Percentiles rank a stretch among this genome's conserved stretches.
phyloP scores from a whole-genome alignment of 352 stramenopile genomes.

The Phytophthora megakarya region DNA sequence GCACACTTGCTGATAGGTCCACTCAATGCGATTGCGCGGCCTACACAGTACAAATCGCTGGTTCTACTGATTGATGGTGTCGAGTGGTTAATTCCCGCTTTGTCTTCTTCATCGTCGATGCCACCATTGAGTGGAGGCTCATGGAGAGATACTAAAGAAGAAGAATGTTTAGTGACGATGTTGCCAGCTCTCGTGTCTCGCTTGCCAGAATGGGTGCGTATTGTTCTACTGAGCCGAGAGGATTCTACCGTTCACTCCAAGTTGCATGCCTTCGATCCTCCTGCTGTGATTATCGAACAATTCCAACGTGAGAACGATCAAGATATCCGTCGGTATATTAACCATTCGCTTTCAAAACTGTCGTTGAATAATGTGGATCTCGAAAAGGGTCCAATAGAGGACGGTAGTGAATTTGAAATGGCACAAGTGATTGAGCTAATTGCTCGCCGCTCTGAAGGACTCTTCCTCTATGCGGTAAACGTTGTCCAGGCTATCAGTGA shows the following conservation, averaged over 20 bases:
- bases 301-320: slow-evolving; percentile 52
- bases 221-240: slow-evolving; percentile 71
- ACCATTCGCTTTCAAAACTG: slow-evolving; percentile 30
- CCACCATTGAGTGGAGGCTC: slow-evolving; percentile 17
- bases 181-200: slow-evolving; percentile 54
- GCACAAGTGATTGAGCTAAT: slow-evolving; percentile 54
- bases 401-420: slow-evolving; percentile 21
- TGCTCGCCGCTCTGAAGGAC: slow-evolving; percentile 56
- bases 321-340: slow-evolving; percentile 46
- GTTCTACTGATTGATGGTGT: slow-evolving; percentile 73
- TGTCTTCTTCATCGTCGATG: slow-evolving; percentile 24
- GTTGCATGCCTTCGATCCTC: slow-evolving; percentile 55
- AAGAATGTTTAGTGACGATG: slow-evolving; percentile 68
- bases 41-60: slow-evolving; percentile 52
- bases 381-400: slow-evolving; percentile 7
- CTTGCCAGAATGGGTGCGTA: slow-evolving; percentile 68
- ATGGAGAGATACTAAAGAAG: slow-evolving; percentile 25
- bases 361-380: slow-evolving; percentile 13
- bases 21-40: slow-evolving; percentile 67
- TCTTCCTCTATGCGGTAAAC: slow-evolving; percentile 81
- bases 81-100: slow-evolving; percentile 49
- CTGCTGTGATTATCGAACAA: slow-evolving; percentile 49
- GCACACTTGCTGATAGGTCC: slow-evolving; percentile 59
- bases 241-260: slow-evolving; percentile 61
- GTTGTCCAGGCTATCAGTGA: slow-evolving; percentile 71